Conservation (phyloP, 164 flowering plant genomes). For the Litsea cubeba region DNA sequence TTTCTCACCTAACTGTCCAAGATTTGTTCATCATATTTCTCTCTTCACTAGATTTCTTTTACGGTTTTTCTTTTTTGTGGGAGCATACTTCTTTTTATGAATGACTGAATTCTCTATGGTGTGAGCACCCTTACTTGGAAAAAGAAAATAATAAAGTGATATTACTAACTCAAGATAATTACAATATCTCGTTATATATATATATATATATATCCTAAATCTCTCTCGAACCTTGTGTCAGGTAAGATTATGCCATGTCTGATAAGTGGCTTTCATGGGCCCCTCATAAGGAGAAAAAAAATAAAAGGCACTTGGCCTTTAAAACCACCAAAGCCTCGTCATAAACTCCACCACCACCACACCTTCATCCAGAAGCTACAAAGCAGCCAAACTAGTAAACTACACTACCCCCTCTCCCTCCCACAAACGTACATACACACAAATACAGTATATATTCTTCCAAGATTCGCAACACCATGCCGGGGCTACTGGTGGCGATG, state of each 20-base stretch:
- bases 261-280: not conserved
- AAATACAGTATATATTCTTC: not conserved
- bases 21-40: too few species aligned
- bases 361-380: not conserved
- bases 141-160: too few species aligned
- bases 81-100: too few species aligned
- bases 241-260: not conserved
- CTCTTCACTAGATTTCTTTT: too few species aligned
- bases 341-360: not conserved
- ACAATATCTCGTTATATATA: too few species aligned
- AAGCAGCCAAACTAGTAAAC: not conserved
- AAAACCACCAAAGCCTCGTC: not conserved
- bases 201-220: too few species aligned
- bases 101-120: too few species aligned
- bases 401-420: not conserved
- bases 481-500: slow-evolving; percentile 24
- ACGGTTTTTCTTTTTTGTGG: too few species aligned
- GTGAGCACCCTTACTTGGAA: too few species aligned
- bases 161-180: too few species aligned
- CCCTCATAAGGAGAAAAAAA: not conserved
- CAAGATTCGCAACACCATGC: slow-evolving; percentile 16
- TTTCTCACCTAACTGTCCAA: too few species aligned
- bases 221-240: too few species aligned
- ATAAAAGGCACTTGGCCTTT: not conserved
- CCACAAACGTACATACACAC: not conserved